phyloP scores from a whole-genome alignment of 495 filamentous ascomycete genomes.

The Trichocladium antarcticum region DNA sequence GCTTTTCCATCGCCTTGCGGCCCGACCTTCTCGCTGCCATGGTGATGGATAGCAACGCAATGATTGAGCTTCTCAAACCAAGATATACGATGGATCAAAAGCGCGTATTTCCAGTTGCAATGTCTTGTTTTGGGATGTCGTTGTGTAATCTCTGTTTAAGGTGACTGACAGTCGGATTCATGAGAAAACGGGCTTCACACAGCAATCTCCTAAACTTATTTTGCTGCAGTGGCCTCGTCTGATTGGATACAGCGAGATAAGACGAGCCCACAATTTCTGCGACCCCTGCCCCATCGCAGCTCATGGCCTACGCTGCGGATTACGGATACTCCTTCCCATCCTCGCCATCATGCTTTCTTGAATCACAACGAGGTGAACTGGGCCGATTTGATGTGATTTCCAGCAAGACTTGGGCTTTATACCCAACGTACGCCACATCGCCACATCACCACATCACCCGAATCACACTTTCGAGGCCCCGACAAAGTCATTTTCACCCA shows the following conservation, averaged over 20 bases:
- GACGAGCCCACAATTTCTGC: neutral
- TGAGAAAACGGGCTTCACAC: neutral
- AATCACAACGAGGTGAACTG: no score
- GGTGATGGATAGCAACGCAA: neutral
- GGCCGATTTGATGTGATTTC: no score
- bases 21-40: conserved; percentile 5
- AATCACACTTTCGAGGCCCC: no score
- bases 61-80: neutral
- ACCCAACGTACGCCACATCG: no score
- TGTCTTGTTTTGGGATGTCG: neutral
- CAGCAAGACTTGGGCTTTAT: no score
- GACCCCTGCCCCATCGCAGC: neutral
- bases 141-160: no score
- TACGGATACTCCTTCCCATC: no score
- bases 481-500: no score
- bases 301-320: no score
- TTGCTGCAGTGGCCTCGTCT: neutral
- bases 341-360: no score
- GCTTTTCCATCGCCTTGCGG: conserved; percentile 2
- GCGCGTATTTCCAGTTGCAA: neutral
- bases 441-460: no score
- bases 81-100: neutral
- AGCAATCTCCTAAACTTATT: conserved; percentile 4
- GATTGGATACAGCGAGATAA: neutral
- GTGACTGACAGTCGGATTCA: neutral